Conservation (phyloP, 139 green algal genomes). For the Picochlorum sp. region DNA sequence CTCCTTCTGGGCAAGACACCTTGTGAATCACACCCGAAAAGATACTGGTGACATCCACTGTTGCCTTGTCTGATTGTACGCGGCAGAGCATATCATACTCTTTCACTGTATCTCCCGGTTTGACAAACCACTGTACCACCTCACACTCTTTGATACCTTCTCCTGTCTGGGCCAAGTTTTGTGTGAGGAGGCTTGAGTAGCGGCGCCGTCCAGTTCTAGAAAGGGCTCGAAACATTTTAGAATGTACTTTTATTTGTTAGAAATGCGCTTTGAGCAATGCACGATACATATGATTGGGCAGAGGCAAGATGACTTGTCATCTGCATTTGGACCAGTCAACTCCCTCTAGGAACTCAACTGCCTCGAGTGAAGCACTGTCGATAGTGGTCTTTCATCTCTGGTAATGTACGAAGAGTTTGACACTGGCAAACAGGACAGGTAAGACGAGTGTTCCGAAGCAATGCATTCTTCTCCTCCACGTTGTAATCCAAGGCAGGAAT, state of each 20-base stretch:
- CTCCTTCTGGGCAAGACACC: conserved; percentile 50
- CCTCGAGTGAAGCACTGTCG: too few relatives aligned
- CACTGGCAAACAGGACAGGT: conserved; percentile 22
- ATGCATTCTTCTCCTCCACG: conserved; percentile 14
- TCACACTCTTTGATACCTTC: conserved; percentile 94
- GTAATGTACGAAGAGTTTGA: too few relatives aligned
- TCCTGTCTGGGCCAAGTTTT: conserved; percentile 62
- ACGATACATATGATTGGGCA: too few relatives aligned
- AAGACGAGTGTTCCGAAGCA: conserved; percentile 46
- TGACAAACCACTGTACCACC: conserved; percentile 76
- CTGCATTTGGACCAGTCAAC: too few relatives aligned
- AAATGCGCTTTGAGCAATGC: too few relatives aligned
- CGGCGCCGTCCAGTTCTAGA: too few relatives aligned
- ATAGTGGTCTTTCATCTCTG: too few relatives aligned
- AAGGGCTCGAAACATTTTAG: too few relatives aligned
- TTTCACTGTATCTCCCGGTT: conserved; percentile 57
- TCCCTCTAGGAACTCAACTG: too few relatives aligned
- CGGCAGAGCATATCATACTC: conserved; percentile 79
- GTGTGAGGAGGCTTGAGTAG: not conserved
- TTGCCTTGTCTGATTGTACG: conserved; percentile 89
- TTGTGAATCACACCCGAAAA: conserved; percentile 45
- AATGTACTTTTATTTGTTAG: too few relatives aligned
- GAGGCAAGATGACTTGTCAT: too few relatives aligned
- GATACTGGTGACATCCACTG: conserved; percentile 84
- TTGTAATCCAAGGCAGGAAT: conserved; percentile 18